A percentile compares a stretch with the other conserved stretches of the same genome.
Evolutionary conservation across 2,329 filamentous ascomycete species (phyloP).

Genomic region (Meredithiella fracta): DNA sequence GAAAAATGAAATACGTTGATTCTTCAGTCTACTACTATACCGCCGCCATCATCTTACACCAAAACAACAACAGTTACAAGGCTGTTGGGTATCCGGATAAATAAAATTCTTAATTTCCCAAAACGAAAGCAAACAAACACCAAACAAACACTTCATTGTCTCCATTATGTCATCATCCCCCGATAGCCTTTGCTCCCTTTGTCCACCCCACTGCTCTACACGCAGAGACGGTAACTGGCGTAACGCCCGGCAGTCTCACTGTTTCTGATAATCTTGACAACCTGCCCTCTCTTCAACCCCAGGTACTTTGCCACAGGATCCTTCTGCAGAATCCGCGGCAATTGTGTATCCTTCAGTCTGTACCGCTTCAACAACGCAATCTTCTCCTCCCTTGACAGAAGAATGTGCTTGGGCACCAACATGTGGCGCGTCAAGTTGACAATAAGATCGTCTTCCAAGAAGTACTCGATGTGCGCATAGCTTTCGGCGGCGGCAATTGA

Average conservation of each 20-base stretch:
- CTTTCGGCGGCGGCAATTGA: conserved; percentile 63
- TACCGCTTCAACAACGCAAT: conserved; percentile 70
- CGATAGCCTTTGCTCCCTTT: neutral
- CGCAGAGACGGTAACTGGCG: conserved; percentile 72
- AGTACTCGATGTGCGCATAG: conserved; percentile 75
- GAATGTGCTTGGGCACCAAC: conserved; percentile 81
- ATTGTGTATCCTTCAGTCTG: conserved; percentile 89
- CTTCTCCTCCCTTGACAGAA: conserved; percentile 86
- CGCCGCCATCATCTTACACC: neutral
- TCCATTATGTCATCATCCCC: neutral
- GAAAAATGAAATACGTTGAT: neutral
- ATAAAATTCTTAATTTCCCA: conserved; percentile 5
- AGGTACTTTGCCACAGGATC: conserved; percentile 89
- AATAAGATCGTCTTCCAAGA: conserved; percentile 85
- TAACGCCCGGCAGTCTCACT: conserved; percentile 93
- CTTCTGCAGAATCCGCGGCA: conserved; percentile 77
- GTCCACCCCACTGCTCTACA: conserved; percentile 31
- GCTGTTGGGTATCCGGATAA: neutral
- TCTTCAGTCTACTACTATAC: neutral
- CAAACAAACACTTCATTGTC: conserved; percentile 8
- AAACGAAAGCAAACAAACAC: conserved; percentile 12
- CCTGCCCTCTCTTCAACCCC: conserved; percentile 76
- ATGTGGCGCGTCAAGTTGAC: conserved; percentile 98
- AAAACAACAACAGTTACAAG: neutral
- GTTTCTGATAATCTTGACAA: conserved; percentile 95